Percentiles rank a stretch among this genome's conserved stretches.
Conservation (phyloP, 371 early-diverging fungal species). For the Blastocladiella emersonii region DNA sequence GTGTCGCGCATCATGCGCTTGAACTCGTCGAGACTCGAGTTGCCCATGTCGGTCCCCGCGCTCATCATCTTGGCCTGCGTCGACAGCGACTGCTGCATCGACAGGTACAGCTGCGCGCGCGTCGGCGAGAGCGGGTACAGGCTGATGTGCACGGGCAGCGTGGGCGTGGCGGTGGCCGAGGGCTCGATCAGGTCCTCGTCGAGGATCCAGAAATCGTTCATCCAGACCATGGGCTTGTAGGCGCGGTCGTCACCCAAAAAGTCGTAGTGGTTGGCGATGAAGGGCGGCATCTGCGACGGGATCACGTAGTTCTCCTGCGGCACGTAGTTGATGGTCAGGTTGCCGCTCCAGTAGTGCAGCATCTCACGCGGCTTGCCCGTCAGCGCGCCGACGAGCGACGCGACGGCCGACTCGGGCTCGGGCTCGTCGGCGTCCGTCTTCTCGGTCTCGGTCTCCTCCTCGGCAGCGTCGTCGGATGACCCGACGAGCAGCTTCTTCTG, state of each 20-base stretch:
- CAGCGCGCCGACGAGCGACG: background rate
- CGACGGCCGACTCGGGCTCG: constrained; percentile 3
- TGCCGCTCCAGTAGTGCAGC: constrained; percentile 73
- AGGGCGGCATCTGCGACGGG: constrained; percentile 33
- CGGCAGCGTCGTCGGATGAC: background rate
- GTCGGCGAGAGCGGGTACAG: constrained; percentile 53
- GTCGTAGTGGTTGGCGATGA: constrained; percentile 22
- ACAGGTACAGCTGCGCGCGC: constrained; percentile 56
- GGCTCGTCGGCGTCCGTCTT: background rate
- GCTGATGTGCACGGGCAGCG: constrained; percentile 53
- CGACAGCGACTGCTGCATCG: constrained; percentile 49
- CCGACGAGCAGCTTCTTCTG: background rate
- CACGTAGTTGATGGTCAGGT: constrained; percentile 58
- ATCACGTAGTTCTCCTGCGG: constrained; percentile 31
- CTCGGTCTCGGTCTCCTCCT: background rate
- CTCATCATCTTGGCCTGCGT: constrained; percentile 43
- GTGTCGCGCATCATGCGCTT: constrained; percentile 81
- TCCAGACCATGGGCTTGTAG: constrained; percentile 58
- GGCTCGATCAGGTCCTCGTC: constrained; percentile 21
- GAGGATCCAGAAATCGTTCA: constrained; percentile 81
- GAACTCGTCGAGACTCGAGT: constrained; percentile 46
- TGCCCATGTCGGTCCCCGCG: constrained; percentile 19
- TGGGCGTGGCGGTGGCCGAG: constrained; percentile 12
- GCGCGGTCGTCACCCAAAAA: constrained; percentile 22
- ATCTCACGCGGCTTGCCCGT: constrained; percentile 12